Evolutionary conservation across 2,329 filamentous ascomycete species (phyloP).

Genomic region (Aureobasidium sp.): DNA sequence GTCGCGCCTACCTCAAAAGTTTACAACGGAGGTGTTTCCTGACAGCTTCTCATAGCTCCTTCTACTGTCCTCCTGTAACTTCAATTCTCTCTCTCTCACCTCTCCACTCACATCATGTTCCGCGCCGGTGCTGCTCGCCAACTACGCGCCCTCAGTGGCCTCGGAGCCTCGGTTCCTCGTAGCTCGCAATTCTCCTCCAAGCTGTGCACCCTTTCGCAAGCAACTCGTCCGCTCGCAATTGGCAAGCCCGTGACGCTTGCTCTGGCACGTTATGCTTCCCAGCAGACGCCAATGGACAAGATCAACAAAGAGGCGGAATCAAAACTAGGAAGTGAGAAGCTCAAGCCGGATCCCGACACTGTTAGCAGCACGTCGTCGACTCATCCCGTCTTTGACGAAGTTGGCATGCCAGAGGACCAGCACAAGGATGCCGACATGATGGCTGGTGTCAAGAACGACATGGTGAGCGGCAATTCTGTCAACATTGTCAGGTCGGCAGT

Average conservation of each 20-base stretch:
- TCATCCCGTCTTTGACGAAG: conserved; percentile 33
- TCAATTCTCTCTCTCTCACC: neutral
- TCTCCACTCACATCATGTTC: conserved; percentile 27
- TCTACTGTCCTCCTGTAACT: neutral
- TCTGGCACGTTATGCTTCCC: conserved; percentile 16
- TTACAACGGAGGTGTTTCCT: neutral
- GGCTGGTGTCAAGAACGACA: conserved; percentile 33
- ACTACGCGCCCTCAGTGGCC: conserved; percentile 31
- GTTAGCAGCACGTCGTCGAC: conserved; percentile 51
- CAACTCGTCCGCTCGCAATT: conserved; percentile 23
- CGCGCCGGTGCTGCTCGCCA: conserved; percentile 36
- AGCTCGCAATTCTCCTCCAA: conserved; percentile 31
- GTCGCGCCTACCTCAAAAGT: neutral
- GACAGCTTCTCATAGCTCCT: neutral
- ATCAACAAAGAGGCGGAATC: conserved; percentile 51
- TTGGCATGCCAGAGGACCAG: conserved; percentile 25
- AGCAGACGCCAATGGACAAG: conserved; percentile 29
- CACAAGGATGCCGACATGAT: conserved; percentile 36
- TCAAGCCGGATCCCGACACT: conserved; percentile 50
- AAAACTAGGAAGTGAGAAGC: conserved; percentile 43
- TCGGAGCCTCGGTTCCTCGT: conserved; percentile 16
- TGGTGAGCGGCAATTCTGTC: conserved; percentile 19
- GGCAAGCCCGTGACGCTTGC: conserved; percentile 27
- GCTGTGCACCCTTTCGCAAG: conserved; percentile 31
- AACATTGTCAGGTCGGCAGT: neutral